Percentiles rank a stretch among this genome's conserved stretches.
phyloP scores from a whole-genome alignment of 345 rosid species.

The Camelina hispida region DNA sequence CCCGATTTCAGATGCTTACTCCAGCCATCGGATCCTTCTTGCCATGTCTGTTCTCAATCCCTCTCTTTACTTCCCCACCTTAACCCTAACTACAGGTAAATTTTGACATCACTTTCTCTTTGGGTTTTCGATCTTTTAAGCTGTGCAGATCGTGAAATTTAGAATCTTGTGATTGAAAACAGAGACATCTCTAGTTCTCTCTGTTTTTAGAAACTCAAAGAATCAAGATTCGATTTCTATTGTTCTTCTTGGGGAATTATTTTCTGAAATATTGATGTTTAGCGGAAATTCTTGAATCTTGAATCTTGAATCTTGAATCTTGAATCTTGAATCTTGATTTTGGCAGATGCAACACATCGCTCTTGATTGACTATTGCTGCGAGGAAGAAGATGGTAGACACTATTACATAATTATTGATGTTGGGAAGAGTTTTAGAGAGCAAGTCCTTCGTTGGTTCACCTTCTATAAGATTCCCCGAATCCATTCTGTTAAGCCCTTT shows the following conservation, averaged over 20 bases:
- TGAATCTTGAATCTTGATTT: constrained; percentile 28
- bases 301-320: too few relatives aligned
- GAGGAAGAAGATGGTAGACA: constrained; percentile 55
- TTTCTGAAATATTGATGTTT: background rate
- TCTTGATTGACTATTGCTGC: constrained; percentile 76
- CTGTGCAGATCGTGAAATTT: constrained; percentile 9
- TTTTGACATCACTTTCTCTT: background rate
- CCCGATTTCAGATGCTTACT: constrained; percentile 90
- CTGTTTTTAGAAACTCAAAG: too few relatives aligned
- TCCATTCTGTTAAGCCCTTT: constrained; percentile 74
- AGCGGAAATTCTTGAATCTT: background rate
- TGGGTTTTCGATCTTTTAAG: background rate
- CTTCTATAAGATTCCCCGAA: constrained; percentile 70
- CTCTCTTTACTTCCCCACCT: constrained; percentile 67
- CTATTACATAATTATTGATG: constrained; percentile 78
- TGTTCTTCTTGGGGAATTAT: background rate
- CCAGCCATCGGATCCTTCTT: constrained; percentile 91
- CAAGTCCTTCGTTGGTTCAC: constrained; percentile 98
- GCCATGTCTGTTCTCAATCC: constrained; percentile 73
- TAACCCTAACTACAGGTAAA: constrained; percentile 88
- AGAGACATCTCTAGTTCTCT: too few relatives aligned
- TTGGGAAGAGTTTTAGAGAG: constrained; percentile 95
- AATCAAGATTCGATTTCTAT: too few relatives aligned
- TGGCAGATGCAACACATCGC: constrained; percentile 93
- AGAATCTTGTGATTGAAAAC: constrained; percentile 11